A percentile compares a stretch with the other conserved stretches of the same genome.
phyloP scores from a whole-genome alignment of 306 rosid genomes.

The Prunus persica region Prunus_persica_NCBIv2 NC_034012.1:3363501-3364000 shows the following conservation, averaged over 20 bases:
- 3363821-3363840: no score
- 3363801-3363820: background rate
- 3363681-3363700: no score
- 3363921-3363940: slow-evolving; percentile 13
- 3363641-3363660: background rate
- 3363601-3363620: background rate
- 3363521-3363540: slow-evolving; percentile 10
- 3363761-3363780: no score
- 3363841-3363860: no score
- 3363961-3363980: slow-evolving; percentile 7
- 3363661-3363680: no score
- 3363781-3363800: no score
- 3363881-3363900: no score
- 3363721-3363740: no score
- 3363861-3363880: no score
- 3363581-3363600: slow-evolving; percentile 1
- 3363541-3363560: slow-evolving; percentile 20
- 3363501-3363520: background rate
- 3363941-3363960: slow-evolving; percentile 14
- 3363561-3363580: slow-evolving; percentile 2
- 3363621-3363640: background rate
- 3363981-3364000: background rate
- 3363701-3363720: no score
- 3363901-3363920: background rate
- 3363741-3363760: no score